Evolutionary conservation across 2,329 filamentous ascomycete genomes (phyloP), one percentile per base, ranked within the genome.

Genomic region (Triangularia setosa): DNA sequence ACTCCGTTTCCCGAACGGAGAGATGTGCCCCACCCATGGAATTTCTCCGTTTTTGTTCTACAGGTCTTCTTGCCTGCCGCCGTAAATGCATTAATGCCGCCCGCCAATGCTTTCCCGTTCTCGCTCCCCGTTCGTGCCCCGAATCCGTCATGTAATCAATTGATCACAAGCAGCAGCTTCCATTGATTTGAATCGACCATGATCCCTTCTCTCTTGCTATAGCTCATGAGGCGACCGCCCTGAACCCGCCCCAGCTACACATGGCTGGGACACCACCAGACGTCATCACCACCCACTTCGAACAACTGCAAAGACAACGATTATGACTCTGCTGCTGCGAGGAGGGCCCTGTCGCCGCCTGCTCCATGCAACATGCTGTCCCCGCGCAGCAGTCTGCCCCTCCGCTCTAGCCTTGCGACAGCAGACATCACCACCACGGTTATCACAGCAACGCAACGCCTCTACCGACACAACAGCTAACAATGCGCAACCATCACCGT

Each of bases 301-400:
- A 28, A 61, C 52, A 35, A 28, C 24, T 30, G 33, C 62, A 28
- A 58, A 54, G 63, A 58, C 23, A 25, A n/a, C 58, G 57, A 66
- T 58, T 63, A 70, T 68, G 67, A 65, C 60, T 65, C 59, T 60
- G 60, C 44, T 66, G 56, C 44, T 65, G 53, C 68, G 69, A 63
- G 40, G 69, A 63, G 40, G 55, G 27, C 54, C 60, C 25, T 66
- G 62, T 65, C 65, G 61, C 60, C 57, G 59, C 44, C 65, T 66
- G 35, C 66, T 53, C n/a, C 18, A 55, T 62, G 64, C 64, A 35
- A 44, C 25, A 40, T 55, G 61, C 58, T 59, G 58, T 54, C 30
- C 64, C 40, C 35, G 60, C 60, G 21, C 62, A 33, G 48, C 56
- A 27, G 48, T 24, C 24, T 59, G 33, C 35, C 58, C 58, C 48